A percentile compares a stretch with the other conserved stretches of the same genome.
Evolutionary conservation across 441 rosid genomes (phyloP).

Genomic region (Arabidopsis lyrata): DNA sequence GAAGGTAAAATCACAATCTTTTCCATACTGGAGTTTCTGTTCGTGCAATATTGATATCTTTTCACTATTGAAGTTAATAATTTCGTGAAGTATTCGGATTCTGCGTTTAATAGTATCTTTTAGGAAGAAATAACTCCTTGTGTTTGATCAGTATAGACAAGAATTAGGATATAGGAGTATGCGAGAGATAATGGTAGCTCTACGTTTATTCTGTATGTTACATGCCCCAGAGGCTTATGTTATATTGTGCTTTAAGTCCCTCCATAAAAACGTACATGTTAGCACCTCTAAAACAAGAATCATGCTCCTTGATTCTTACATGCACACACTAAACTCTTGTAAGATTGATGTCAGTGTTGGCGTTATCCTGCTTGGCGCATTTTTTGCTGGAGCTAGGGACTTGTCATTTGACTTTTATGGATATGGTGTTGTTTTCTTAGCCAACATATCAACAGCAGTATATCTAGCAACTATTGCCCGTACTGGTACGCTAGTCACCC

Average conservation of each 20-base stretch:
- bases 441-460: conserved; percentile 89
- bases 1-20: conserved; percentile 62
- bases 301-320: conserved; percentile 48
- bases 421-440: conserved; percentile 81
- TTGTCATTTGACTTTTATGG: conserved; percentile 93
- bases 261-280: background rate
- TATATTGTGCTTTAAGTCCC: background rate
- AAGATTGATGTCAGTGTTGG: conserved; percentile 86
- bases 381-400: conserved; percentile 96
- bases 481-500: conserved; percentile 60
- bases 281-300: conserved; percentile 2
- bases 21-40: background rate
- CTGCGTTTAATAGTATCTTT: background rate
- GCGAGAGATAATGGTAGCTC: conserved; percentile 6
- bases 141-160: conserved; percentile 9
- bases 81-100: background rate
- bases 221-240: conserved; percentile 18
- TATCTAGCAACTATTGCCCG: conserved; percentile 93
- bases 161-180: background rate
- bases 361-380: conserved; percentile 85
- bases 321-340: conserved; percentile 47
- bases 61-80: background rate
- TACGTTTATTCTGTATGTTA: conserved; percentile 17
- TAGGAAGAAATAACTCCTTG: conserved; percentile 18
- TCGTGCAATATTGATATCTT: background rate